phyloP scores from a whole-genome alignment of 148 eudicot genomes.

The Chenopodium quinoa region DNA sequence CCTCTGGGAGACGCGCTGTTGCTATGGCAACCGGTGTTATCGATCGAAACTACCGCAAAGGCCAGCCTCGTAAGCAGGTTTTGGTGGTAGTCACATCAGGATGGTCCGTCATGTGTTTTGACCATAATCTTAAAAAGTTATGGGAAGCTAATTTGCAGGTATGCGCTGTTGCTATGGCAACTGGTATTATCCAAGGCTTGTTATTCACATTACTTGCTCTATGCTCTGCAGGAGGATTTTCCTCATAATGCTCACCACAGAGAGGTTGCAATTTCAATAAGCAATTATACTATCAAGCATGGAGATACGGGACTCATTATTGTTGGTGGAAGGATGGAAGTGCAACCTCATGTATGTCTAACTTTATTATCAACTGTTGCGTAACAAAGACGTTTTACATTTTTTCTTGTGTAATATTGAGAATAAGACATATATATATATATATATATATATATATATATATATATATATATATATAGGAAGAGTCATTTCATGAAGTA shows the following conservation, averaged over 20 bases:
- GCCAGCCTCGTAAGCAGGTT: conserved; percentile 80
- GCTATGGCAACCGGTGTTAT: conserved; percentile 93
- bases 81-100: conserved; percentile 95
- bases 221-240: conserved; percentile 69
- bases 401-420: too few relatives aligned
- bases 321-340: conserved; percentile 96
- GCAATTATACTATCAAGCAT: conserved; percentile 92
- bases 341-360: conserved; percentile 82
- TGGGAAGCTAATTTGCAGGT: conserved; percentile 96
- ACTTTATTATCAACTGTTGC: conserved; percentile 19
- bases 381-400: background rate
- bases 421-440: too few relatives aligned
- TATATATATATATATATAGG: too few relatives aligned
- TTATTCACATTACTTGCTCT: background rate
- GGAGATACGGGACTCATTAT: conserved; percentile 91
- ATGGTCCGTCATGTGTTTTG: conserved; percentile 97
- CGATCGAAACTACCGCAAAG: conserved; percentile 57
- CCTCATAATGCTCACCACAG: conserved; percentile 96
- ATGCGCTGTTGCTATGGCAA: conserved; percentile 87
- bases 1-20: conserved; percentile 93
- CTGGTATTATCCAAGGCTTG: conserved; percentile 38
- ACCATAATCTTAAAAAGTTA: conserved; percentile 90
- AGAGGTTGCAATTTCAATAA: conserved; percentile 80
- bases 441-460: too few relatives aligned
- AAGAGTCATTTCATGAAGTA: too few relatives aligned